These are phyloP conservation scores for Fraxinus platypoda DNA, from an alignment of 305 asterid species.

Conservation along the genomic window DNA sequence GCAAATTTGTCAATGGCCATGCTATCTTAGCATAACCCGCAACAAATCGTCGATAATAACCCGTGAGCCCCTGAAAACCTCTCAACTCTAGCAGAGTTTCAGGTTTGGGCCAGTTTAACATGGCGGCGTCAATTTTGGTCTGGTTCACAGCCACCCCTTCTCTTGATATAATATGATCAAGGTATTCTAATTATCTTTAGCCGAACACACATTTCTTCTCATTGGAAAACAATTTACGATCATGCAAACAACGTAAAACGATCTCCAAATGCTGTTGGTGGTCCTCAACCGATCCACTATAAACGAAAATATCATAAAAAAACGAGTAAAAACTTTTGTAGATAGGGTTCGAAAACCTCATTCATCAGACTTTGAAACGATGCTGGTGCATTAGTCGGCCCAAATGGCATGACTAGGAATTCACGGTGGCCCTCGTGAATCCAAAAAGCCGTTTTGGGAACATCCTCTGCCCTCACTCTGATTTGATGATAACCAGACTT, in stretches of 20 bases:
- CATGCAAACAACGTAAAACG: background rate
- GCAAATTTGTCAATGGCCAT: background rate
- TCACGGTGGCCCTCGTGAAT: background rate
- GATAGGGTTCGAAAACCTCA: background rate
- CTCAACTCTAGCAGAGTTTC: background rate
- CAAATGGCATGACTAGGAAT: background rate
- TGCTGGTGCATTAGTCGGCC: background rate
- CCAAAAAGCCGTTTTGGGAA: background rate
- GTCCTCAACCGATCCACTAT: background rate
- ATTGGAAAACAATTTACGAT: too few relatives aligned
- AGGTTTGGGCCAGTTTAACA: background rate
- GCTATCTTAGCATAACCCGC: background rate
- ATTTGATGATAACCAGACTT: background rate
- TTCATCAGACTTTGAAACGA: background rate
- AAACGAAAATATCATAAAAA: background rate
- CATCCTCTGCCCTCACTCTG: background rate
- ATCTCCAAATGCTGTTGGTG: background rate
- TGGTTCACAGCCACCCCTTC: background rate
- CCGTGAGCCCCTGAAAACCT: background rate
- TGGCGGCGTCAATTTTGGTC: background rate
- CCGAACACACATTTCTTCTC: background rate
- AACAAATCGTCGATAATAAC: background rate
- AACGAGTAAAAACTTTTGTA: background rate
- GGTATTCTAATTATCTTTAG: background rate
- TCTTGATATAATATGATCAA: background rate